Base-by-base conservation (phyloP, 208 protist species). In the Wallacemonas sp. region DNA sequence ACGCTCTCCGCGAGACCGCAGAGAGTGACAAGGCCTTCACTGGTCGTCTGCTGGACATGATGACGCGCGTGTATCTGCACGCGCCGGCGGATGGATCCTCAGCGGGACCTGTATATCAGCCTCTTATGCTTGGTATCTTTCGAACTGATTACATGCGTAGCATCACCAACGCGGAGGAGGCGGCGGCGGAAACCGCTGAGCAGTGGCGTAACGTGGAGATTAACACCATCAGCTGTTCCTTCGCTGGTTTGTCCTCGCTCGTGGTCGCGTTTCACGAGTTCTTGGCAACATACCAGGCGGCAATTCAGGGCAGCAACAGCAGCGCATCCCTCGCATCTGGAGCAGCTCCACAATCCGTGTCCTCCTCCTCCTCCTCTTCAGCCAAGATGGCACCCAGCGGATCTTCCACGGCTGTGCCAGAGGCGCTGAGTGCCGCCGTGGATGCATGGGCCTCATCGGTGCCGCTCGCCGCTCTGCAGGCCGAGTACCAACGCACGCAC, bases 201-300 rank as follows among this genome's bases (percentile, higher is more conserved):
- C 62, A 77, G 39, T 93, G 81, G 82, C 91, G 90, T 64, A 98
- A 99, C 74, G 95, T 99, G n/a, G 97, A 99, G 72, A 86, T 99
- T 42, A 99, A 99, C 78, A 98, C 96, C 11, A 98, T 99, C 58
- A 97, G 95, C 56, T 95, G 90, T 65, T 92, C 91, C 56, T 99
- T 99, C 66, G 91, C 84, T 1, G 80, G 81, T 2, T 67, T 98
- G 14, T 88, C 91, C 12, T 81, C 82, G 31, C 84, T 88, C 1
- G 86, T 97, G 19, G 78, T 64, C 26, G 56, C 84, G 12, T 90
- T 98, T 66, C 96, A 98, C 58, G 21, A 54, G n/a, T 96, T 94
- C 31, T 14, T 97, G 38, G 46, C 62, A 0, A 51, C 58, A 56
- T 86, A 83, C 54, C 68, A 58, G 5, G n/a, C 28, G 0, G 54